Base-by-base conservation (phyloP, 2,329 filamentous ascomycete species). In the Colletotrichum truncatum region DNA sequence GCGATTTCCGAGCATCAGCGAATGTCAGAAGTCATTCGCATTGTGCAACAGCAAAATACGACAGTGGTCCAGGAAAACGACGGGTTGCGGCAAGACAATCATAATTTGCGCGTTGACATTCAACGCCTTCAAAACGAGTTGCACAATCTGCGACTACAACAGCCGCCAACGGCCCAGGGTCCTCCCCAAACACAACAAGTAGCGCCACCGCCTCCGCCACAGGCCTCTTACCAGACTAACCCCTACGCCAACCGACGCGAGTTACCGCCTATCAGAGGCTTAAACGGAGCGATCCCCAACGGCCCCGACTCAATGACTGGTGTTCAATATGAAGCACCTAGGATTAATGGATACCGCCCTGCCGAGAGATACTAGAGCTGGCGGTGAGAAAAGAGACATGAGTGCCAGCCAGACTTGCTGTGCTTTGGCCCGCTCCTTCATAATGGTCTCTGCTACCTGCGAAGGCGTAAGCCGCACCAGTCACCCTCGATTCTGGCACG, bases 261-360 rank as follows among this genome's bases (percentile, higher is more conserved):
- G 70, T 77, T 90, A 28, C 87, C 87, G 11, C 87, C 87, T 2
- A 78, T 90, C 34, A 81, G 87, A 10, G 82, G 84, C 14, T 75
- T 88, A 14, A 83, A 81, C 70, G 78, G 78, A 53, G 77, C 75
- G 60, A 73, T 83, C 8, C 72, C 78, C 5, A 79, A 75, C 28
- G 76, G 75, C 0, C 84, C 87, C 1, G 88, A 90, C 21, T 86
- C 86, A 1, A 91, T 91, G 88, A 89, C 86, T 2, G 88, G 88
- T 2, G 87, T 91, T 6, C 88, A 90, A 71, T 91, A 90, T 54
- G 86, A 88, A 26, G 76, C 78, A 6, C 78, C 83, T 3, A 78
- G 82, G 21, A 68, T 77, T 7, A 84, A 82, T 64, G 83, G 83
- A 5, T 87, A 81, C 68, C 81, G 84, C 41, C 73, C 72, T 21